phyloP scores from a whole-genome alignment of 108 stramenopile species.

The Thalassiosira profunda region DNA sequence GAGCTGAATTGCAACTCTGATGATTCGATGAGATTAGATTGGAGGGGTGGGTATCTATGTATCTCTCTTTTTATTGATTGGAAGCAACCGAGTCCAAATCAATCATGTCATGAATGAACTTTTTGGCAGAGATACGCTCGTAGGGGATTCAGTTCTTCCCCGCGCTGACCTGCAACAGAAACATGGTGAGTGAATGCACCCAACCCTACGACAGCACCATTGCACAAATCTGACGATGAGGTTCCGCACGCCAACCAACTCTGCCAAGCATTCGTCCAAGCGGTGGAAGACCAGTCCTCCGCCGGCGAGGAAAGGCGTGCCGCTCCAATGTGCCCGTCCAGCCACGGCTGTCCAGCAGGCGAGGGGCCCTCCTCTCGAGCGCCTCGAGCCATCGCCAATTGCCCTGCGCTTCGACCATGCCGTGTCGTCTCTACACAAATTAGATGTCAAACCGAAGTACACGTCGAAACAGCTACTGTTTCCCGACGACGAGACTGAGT shows the following conservation, averaged over 20 bases:
- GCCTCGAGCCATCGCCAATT: slow-evolving; percentile 8
- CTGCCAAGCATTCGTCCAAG: neutral
- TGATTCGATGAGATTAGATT: no score
- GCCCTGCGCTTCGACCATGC: neutral
- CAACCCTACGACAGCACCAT: no score
- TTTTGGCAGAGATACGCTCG: no score
- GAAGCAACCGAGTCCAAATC: no score
- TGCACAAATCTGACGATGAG: neutral
- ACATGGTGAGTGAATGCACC: no score
- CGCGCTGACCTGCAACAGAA: no score
- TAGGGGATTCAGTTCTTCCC: no score
- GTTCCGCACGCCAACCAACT: neutral
- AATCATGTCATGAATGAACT: no score
- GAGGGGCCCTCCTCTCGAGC: neutral
- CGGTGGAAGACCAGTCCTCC: neutral
- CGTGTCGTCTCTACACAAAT: neutral
- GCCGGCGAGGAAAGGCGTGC: neutral
- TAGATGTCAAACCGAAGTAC: slow-evolving; percentile 8
- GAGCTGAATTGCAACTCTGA: no score
- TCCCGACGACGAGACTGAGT: neutral
- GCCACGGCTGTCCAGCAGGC: slow-evolving; percentile 2
- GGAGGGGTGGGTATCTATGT: no score
- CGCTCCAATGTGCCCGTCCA: slow-evolving; percentile 3
- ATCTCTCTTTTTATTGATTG: no score
- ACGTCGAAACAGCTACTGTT: slow-evolving; percentile 4